phyloP scores from a whole-genome alignment of 176 grass and related monocot species.

The Carex littledalei region DNA sequence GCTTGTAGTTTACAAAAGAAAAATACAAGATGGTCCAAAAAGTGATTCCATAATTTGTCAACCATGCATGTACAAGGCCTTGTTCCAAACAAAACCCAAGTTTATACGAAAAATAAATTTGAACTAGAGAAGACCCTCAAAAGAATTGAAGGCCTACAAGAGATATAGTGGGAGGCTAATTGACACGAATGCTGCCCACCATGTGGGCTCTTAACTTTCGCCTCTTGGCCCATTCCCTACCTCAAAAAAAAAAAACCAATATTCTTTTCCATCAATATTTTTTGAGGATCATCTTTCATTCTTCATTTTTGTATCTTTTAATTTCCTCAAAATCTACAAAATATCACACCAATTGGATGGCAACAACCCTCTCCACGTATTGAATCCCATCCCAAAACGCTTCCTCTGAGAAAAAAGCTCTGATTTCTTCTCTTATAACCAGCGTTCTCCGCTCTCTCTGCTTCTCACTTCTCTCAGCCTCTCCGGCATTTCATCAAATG shows the following conservation, averaged over 20 bases:
- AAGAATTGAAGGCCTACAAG: neutral
- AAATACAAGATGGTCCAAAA: neutral
- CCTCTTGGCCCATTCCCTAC: constrained; percentile 22
- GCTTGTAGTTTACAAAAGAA: too few relatives aligned
- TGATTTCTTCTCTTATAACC: neutral
- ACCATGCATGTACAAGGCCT: neutral
- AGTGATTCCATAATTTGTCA: neutral
- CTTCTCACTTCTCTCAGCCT: constrained; percentile 10
- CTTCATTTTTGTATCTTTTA: neutral
- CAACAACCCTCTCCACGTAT: constrained; percentile 32
- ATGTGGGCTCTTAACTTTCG: neutral
- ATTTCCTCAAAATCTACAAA: constrained; percentile 5
- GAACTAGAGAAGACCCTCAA: neutral
- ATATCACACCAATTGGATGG: constrained; percentile 36
- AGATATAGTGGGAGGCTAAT: neutral
- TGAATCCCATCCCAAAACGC: constrained; percentile 16
- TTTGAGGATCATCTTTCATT: constrained; percentile 1
- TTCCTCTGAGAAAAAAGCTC: constrained; percentile 3
- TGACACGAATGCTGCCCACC: neutral
- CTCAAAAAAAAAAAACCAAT: neutral
- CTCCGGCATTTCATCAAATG: constrained; percentile 46
- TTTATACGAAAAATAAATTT: neutral
- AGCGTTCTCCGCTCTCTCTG: neutral
- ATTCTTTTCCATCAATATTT: neutral
- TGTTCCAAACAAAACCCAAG: neutral